Conservation (phyloP, 2,329 filamentous ascomycete species). For the Keithomyces neogunnii region DNA sequence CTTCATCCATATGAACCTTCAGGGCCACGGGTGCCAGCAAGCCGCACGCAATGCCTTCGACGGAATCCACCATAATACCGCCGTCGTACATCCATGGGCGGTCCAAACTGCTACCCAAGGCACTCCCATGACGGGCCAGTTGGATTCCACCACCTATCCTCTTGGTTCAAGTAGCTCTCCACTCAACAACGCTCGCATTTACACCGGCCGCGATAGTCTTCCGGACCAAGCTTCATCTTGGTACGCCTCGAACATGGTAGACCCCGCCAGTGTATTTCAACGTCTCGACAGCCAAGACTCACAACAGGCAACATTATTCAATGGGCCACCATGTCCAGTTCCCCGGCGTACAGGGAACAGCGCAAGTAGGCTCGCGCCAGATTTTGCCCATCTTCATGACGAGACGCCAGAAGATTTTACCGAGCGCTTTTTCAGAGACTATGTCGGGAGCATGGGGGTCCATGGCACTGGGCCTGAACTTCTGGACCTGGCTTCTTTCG, state of each 20-base stretch:
- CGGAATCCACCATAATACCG: background rate
- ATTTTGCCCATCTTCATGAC: background rate
- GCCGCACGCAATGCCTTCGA: background rate
- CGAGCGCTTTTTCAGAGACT: background rate
- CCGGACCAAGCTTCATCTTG: background rate
- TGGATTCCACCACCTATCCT: background rate
- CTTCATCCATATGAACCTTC: background rate
- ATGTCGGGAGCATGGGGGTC: background rate
- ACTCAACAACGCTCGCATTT: background rate
- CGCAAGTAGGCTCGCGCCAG: too few species aligned
- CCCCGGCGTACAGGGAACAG: too few species aligned
- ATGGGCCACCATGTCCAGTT: too few species aligned
- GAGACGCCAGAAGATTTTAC: background rate
- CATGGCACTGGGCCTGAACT: background rate
- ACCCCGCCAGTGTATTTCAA: background rate
- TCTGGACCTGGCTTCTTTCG: background rate
- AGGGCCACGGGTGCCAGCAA: background rate
- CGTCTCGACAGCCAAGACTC: too few species aligned
- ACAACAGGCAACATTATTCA: too few species aligned
- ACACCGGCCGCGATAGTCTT: background rate
- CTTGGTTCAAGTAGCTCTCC: background rate
- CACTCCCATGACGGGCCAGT: background rate
- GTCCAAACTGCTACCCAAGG: too few species aligned
- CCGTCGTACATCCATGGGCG: background rate
- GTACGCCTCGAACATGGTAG: background rate